Evolutionary conservation across 75 land plant species (phyloP).

Genomic region (Larix kaempferi): DNA sequence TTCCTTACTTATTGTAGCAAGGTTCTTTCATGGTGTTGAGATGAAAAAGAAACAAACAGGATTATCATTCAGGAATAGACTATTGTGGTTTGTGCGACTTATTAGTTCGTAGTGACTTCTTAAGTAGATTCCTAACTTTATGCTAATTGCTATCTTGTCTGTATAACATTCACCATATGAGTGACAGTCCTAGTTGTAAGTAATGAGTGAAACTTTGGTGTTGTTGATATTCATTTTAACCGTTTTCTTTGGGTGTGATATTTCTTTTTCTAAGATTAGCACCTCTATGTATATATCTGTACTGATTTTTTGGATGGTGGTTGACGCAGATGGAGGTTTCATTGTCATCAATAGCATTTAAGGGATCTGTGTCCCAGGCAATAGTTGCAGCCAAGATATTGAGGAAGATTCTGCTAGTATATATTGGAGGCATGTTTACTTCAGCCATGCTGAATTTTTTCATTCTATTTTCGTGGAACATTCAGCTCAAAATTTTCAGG

Average conservation of each 20-base stretch:
- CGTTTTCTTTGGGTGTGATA: not conserved
- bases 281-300: not conserved
- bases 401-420: conserved; percentile 6
- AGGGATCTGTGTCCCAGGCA: conserved; percentile 3
- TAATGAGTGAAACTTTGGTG: not conserved
- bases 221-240: not conserved
- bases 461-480: not conserved
- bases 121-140: not conserved
- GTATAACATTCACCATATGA: not conserved
- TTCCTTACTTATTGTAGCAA: not conserved
- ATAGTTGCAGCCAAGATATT: not conserved
- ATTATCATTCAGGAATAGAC: not conserved
- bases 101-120: not conserved
- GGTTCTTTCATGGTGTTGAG: not conserved
- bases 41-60: not conserved
- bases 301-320: conserved; percentile 1
- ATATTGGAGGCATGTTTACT: conserved; percentile 4
- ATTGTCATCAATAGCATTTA: not conserved
- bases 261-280: not conserved
- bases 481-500: not conserved
- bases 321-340: not conserved
- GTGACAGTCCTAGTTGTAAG: not conserved
- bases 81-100: not conserved
- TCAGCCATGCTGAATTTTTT: not conserved
- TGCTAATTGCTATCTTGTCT: not conserved